Conservation (phyloP, 495 filamentous ascomycete species). For the Saxophila tyrrhenica region DNA sequence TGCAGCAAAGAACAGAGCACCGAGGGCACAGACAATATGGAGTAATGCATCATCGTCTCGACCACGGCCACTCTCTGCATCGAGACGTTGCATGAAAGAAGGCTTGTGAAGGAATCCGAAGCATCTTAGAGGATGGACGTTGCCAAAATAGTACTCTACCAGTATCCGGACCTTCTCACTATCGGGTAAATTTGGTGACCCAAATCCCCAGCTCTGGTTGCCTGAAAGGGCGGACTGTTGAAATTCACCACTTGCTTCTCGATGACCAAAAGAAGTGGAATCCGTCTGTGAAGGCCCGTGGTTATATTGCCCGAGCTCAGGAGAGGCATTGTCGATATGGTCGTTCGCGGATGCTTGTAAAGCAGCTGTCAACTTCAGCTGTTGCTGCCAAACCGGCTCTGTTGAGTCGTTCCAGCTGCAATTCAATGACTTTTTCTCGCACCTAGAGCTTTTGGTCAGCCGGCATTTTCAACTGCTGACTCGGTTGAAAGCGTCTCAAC, state of each 20-base stretch:
- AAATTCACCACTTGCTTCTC: too few species aligned
- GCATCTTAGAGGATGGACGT: neutral
- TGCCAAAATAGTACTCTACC: neutral
- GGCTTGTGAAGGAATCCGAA: conserved; percentile 1
- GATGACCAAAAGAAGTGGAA: neutral
- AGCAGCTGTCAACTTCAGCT: neutral
- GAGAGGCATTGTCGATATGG: neutral
- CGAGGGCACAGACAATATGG: neutral
- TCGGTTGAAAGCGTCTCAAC: too few species aligned
- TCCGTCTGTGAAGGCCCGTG: neutral
- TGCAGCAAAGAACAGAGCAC: neutral
- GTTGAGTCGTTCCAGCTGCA: neutral
- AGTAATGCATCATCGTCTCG: neutral
- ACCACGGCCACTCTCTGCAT: neutral
- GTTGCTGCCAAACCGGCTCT: neutral
- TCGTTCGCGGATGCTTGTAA: neutral
- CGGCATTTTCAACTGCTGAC: too few species aligned
- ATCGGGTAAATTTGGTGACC: neutral
- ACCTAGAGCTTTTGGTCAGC: too few species aligned
- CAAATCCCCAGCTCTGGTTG: neutral
- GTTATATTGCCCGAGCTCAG: neutral
- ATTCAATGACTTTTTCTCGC: neutral
- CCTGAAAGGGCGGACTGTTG: too few species aligned
- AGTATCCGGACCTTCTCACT: neutral
- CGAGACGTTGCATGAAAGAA: conserved; percentile 1